Base-by-base conservation (phyloP, 805 yeast genomes). In the Blastobotrys muscicola region DNA sequence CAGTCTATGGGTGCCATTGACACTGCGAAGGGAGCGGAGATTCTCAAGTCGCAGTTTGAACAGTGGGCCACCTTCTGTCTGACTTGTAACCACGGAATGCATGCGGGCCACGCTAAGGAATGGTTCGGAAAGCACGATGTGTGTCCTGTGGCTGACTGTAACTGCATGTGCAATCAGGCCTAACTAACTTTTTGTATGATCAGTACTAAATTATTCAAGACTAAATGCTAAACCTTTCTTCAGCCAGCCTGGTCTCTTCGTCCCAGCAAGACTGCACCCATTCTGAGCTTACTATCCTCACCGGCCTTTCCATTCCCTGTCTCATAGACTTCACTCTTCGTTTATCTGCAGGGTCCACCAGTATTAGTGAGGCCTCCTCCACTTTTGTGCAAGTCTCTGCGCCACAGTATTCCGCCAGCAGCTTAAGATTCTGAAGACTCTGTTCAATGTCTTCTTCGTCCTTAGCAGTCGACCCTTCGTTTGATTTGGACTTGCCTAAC, bases 81-180 rank as follows among this genome's bases (percentile, higher is more conserved):
- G 50, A 76, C 80, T 30, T 90, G 98, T 59, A 85, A 83, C 57
- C 98, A 90, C 55, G 95, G 96, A 1, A 80, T 80, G 76, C 98
- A 90, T 64, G 87, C 95, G 0, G 87, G 83, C 3, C 98, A 90
- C 60, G 97, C 97, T 0, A 87, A 85, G 50, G 94, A 89, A 55
- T 90, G 98, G 98, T 90, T 90, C 60, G 74, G 81, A 20, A 81
- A 80, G 59, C 95, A 89, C 55, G 76, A 75, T 44, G 76, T 84
- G 1, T 90, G 98, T 56, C 97, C 98, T 0, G 95, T 90, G 2
- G 96, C 97, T 0, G 94, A 87, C 36, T 90, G 98, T 56, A 69
- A 71, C 34, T 90, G 98, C 56, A 69, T 76, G 40, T 90, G 97
- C 60, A 82, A 82, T 53, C 43, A 44, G 26, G 26, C 26, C 26